A percentile compares a stretch with the other conserved stretches of the same genome.
These are phyloP conservation scores for Polytrichum formosum DNA, from an alignment of 225 moss, liverwort and hornwort genomes.

Conservation along the genomic window DNA sequence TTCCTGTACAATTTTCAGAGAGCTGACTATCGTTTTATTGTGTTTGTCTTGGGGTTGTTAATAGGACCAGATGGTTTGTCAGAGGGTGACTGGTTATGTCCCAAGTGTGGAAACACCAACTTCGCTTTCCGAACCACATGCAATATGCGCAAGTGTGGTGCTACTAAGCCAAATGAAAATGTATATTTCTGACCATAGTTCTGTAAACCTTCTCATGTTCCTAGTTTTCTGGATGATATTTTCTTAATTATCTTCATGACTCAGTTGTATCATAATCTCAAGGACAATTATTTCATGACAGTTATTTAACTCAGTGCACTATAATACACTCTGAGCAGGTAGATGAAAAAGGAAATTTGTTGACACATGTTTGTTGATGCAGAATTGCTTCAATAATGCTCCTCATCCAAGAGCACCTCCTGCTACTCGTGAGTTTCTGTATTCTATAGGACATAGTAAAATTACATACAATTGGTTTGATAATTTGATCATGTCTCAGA, in stretches of 20 bases:
- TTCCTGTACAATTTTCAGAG: too few species aligned
- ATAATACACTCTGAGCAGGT: too few species aligned
- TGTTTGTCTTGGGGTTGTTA: background rate
- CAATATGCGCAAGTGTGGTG: constrained; percentile 99
- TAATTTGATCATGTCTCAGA: too few species aligned
- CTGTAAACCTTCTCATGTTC: too few species aligned
- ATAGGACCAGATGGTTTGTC: constrained; percentile 96
- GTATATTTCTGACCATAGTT: constrained; percentile 20
- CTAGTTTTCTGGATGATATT: too few species aligned
- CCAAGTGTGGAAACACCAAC: constrained; percentile 98
- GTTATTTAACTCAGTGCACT: too few species aligned
- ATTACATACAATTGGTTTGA: too few species aligned
- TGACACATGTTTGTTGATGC: constrained; percentile 11
- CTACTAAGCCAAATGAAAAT: constrained; percentile 89
- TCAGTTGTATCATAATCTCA: too few species aligned
- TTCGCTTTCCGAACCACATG: constrained; percentile 98
- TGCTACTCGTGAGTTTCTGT: constrained; percentile 64
- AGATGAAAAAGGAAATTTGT: background rate
- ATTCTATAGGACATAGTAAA: too few species aligned
- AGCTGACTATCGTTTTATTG: too few species aligned
- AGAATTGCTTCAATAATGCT: constrained; percentile 68
- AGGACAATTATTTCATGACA: too few species aligned
- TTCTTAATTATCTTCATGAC: too few species aligned
- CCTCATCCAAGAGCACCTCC: constrained; percentile 78
- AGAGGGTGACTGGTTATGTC: constrained; percentile 98